A percentile compares a stretch with the other conserved stretches of the same genome.
Evolutionary conservation across 2,329 filamentous ascomycete genomes (phyloP).

Genomic region (Colletotrichum gloeosporioides): DNA sequence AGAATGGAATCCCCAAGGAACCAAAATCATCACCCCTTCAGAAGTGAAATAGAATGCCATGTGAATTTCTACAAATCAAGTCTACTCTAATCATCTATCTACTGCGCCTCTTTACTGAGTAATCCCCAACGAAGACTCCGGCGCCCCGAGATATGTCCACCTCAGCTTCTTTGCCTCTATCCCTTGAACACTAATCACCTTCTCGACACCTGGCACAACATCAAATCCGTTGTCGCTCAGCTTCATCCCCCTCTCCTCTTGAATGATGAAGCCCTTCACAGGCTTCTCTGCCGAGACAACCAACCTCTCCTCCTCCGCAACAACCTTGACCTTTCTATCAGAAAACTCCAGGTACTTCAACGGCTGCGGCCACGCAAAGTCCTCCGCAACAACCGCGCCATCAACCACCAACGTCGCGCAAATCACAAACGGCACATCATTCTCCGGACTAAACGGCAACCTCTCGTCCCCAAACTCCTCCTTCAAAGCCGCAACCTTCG

Average conservation of each 20-base stretch:
- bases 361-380: conserved; percentile 66
- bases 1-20: background rate
- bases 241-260: conserved; percentile 48
- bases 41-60: background rate
- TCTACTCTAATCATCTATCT: background rate
- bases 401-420: conserved; percentile 45
- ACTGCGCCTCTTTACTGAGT: background rate
- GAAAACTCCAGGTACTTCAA: conserved; percentile 63
- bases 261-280: conserved; percentile 62
- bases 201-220: conserved; percentile 52
- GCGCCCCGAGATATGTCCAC: conserved; percentile 24
- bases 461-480: conserved; percentile 19
- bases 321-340: conserved; percentile 43
- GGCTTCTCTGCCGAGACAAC: conserved; percentile 46
- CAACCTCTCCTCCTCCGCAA: conserved; percentile 27
- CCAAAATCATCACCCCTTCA: fast-evolving
- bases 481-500: conserved; percentile 23
- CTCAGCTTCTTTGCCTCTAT: conserved; percentile 5
- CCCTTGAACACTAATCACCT: conserved; percentile 21
- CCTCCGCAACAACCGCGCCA: conserved; percentile 47
- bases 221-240: conserved; percentile 66
- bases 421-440: conserved; percentile 53
- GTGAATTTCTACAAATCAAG: background rate
- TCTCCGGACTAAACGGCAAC: conserved; percentile 36
- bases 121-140: background rate